These are phyloP conservation scores for Botrytis elliptica DNA, from an alignment of 2,329 filamentous ascomycete species.

Conservation along the genomic window DNA sequence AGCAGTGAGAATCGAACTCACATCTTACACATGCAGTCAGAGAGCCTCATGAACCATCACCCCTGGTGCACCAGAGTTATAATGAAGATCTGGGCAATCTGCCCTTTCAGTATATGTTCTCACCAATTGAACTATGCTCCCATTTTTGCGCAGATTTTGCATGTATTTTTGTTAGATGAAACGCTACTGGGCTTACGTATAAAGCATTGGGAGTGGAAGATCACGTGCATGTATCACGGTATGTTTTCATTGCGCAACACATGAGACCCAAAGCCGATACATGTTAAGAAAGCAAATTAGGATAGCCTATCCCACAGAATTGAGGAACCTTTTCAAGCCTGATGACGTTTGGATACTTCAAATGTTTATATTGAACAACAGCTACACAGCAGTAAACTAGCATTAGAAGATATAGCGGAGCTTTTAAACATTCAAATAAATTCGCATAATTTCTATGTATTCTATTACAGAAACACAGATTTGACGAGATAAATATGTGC, in stretches of 20 bases:
- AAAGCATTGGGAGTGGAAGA: background rate
- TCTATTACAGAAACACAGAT: background rate
- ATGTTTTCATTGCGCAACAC: background rate
- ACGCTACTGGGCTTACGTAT: background rate
- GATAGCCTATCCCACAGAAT: background rate
- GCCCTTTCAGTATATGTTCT: background rate
- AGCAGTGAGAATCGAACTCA: background rate
- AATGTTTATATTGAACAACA: background rate
- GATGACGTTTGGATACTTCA: background rate
- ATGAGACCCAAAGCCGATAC: background rate
- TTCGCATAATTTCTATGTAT: background rate
- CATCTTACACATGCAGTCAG: background rate
- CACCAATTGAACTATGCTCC: background rate
- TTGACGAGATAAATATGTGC: background rate
- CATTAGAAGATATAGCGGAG: rapidly evolving
- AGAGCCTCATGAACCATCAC: background rate
- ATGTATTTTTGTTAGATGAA: background rate
- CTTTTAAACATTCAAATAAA: background rate
- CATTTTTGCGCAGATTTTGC: background rate
- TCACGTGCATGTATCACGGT: background rate
- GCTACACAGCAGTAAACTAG: background rate
- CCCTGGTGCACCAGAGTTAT: background rate
- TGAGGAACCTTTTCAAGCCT: background rate
- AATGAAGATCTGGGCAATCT: background rate
- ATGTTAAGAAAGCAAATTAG: background rate